Percentiles rank a stretch among this genome's conserved stretches.
These are phyloP conservation scores for Hippophae tibetana DNA, from an alignment of 306 rosid genomes.

Conservation along the genomic window DNA sequence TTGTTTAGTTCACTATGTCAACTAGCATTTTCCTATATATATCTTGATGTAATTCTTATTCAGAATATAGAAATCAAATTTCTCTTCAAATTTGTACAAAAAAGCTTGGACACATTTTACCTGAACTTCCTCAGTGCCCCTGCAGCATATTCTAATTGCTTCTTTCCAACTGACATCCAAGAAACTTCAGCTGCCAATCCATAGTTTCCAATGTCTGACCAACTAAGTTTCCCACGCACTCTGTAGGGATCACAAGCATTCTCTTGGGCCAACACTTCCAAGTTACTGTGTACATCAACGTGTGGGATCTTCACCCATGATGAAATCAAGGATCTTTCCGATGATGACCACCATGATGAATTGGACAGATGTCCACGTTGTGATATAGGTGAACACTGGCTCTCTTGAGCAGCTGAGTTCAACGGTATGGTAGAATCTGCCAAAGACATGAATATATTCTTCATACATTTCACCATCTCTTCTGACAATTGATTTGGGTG, in stretches of 20 bases:
- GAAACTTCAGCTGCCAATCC: constrained; percentile 62
- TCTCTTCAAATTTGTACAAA: background rate
- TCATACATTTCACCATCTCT: constrained; percentile 78
- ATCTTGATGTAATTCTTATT: too few species aligned
- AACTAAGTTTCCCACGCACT: constrained; percentile 60
- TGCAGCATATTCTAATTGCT: constrained; percentile 72
- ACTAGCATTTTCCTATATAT: too few species aligned
- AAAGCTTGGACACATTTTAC: constrained; percentile 18
- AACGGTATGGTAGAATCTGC: constrained; percentile 41
- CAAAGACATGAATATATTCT: constrained; percentile 59
- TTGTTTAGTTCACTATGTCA: too few species aligned
- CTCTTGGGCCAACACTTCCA: constrained; percentile 46
- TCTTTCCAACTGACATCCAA: constrained; percentile 84
- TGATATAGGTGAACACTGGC: constrained; percentile 36
- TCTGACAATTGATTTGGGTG: constrained; percentile 58
- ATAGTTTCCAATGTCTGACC: constrained; percentile 61
- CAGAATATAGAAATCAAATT: too few species aligned
- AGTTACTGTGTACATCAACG: constrained; percentile 37
- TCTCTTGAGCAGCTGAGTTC: constrained; percentile 32
- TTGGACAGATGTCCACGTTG: constrained; percentile 53
- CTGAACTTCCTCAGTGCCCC: constrained; percentile 64
- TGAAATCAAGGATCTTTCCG: constrained; percentile 51
- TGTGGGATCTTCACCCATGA: constrained; percentile 61
- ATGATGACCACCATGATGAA: constrained; percentile 69
- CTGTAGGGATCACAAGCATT: constrained; percentile 56